A percentile compares a stretch with the other conserved stretches of the same genome.
These are phyloP conservation scores for Mimosa pudica DNA, from an alignment of 306 rosid genomes.

Conservation along the genomic window DNA sequence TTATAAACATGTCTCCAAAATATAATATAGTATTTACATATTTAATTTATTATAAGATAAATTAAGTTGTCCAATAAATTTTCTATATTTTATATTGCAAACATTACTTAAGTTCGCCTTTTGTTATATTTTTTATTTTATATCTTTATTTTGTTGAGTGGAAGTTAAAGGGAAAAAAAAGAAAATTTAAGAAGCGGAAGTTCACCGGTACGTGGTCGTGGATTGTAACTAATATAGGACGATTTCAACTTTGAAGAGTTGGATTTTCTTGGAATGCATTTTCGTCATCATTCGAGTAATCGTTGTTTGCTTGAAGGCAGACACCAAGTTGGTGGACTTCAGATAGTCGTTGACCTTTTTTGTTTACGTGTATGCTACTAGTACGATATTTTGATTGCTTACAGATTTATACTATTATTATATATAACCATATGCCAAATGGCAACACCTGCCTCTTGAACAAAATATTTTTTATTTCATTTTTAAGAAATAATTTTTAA, in stretches of 20 bases:
- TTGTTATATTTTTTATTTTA: background rate
- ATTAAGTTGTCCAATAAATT: background rate
- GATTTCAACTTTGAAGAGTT: background rate
- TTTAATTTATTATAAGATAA: background rate
- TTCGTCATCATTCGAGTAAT: background rate
- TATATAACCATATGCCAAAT: slow-evolving; percentile 11
- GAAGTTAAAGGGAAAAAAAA: background rate
- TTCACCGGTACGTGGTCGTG: background rate
- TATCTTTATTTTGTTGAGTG: background rate
- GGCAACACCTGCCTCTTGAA: background rate
- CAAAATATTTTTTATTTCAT: background rate
- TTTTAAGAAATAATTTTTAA: too few relatives aligned
- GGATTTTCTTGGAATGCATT: background rate
- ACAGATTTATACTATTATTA: background rate
- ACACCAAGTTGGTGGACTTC: slow-evolving; percentile 24
- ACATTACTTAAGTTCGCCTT: too few relatives aligned
- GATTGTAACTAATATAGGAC: background rate
- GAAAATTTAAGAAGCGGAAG: background rate
- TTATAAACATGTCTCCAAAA: background rate
- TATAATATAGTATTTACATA: background rate
- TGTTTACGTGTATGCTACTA: background rate
- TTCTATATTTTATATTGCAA: background rate
- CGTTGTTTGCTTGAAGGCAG: background rate
- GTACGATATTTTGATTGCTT: background rate
- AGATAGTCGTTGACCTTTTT: slow-evolving; percentile 29